These are phyloP conservation scores for Aspergillus transmontanensis DNA, from an alignment of 2,329 filamentous ascomycete species.

Conservation along the genomic window DNA sequence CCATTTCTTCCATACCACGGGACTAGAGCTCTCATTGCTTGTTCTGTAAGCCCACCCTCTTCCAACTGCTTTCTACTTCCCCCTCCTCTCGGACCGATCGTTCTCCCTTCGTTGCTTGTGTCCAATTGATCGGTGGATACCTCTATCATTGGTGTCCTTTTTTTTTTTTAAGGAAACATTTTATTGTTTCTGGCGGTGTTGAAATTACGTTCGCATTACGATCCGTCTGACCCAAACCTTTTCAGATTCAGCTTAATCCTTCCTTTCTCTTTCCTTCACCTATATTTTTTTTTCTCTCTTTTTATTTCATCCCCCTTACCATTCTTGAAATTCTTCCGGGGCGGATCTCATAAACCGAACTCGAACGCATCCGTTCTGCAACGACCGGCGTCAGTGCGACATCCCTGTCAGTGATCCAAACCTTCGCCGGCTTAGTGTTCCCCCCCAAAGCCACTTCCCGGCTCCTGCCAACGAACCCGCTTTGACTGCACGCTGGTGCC, in stretches of 20 bases:
- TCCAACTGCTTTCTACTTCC: neutral
- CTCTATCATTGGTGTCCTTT: neutral
- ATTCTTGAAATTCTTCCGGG: neutral
- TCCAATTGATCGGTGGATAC: neutral
- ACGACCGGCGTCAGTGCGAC: slow-evolving; percentile 29
- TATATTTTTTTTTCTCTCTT: neutral
- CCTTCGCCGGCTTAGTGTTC: slow-evolving; percentile 23
- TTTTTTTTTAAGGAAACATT: slow-evolving; percentile 7
- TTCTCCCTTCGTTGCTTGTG: neutral
- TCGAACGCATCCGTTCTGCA: slow-evolving; percentile 17
- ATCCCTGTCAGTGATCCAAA: slow-evolving; percentile 38
- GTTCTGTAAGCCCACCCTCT: slow-evolving; percentile 1
- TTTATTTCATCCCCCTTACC: neutral
- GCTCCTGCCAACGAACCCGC: slow-evolving; percentile 32
- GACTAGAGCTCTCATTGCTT: neutral
- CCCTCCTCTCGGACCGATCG: slow-evolving; percentile 2
- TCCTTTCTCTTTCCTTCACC: neutral
- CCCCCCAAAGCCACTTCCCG: slow-evolving; percentile 30
- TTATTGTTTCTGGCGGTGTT: neutral
- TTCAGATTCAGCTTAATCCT: slow-evolving; percentile 1
- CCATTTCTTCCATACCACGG: neutral
- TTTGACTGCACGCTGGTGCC: slow-evolving; percentile 35
- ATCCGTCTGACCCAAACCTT: neutral
- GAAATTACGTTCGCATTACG: slow-evolving; percentile 3
- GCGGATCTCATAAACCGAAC: slow-evolving; percentile 3